Percentiles rank a stretch among this genome's conserved stretches.
These are phyloP conservation scores for Blastobotrys aristatus DNA, from an alignment of 1,139 yeast genomes.

Conservation along the genomic window DNA sequence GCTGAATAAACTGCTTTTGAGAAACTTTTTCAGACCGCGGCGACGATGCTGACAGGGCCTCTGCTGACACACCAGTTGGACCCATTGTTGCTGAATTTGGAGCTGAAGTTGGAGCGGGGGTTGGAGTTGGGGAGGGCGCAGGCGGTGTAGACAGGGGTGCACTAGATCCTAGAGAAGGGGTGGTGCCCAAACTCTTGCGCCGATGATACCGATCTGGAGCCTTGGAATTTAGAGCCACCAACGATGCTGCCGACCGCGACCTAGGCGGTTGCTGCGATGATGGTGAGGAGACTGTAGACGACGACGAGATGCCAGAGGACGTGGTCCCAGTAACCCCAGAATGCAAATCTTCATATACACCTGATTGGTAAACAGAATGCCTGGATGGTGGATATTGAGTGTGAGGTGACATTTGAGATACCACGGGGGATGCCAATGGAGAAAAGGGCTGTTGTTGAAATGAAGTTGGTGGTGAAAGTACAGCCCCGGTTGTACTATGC, in stretches of 20 bases:
- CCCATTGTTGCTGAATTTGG: constrained; percentile 12
- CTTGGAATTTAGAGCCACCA: not conserved
- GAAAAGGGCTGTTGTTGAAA: constrained; percentile 5
- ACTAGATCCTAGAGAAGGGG: constrained; percentile 16
- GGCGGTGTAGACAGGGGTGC: too few relatives aligned
- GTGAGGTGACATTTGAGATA: not conserved
- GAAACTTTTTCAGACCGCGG: too few relatives aligned
- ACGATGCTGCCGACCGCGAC: constrained; percentile 5
- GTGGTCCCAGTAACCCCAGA: too few relatives aligned
- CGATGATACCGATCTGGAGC: constrained; percentile 33
- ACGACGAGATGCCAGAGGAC: too few relatives aligned
- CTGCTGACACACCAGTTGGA: too few relatives aligned
- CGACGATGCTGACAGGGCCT: too few relatives aligned
- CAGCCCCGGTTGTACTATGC: not conserved
- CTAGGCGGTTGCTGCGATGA: constrained; percentile 2
- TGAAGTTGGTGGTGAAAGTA: not conserved
- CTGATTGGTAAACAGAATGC: constrained; percentile 5
- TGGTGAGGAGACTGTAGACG: not conserved
- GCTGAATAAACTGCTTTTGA: not conserved
- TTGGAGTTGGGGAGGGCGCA: constrained; percentile 15
- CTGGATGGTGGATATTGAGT: constrained; percentile 3
- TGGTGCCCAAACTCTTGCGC: constrained; percentile 18
- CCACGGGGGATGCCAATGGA: constrained; percentile 9
- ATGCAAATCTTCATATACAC: constrained; percentile 4
- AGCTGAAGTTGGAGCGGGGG: constrained; percentile 13